Evolutionary conservation across 257 asterid genomes (phyloP), one percentile per base, ranked within the genome.

Genomic region (Lantana camara): DNA sequence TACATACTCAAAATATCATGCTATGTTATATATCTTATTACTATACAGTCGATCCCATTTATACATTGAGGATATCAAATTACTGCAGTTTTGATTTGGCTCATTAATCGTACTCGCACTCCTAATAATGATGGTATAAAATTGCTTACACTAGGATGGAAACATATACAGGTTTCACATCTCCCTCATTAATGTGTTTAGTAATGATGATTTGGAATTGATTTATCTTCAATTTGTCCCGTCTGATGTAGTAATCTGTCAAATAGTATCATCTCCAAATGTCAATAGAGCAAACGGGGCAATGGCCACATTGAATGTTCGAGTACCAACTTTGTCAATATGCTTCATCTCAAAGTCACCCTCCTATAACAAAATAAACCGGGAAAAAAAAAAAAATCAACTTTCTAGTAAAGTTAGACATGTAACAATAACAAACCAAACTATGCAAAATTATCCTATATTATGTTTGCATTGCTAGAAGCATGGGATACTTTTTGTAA

Each of bases 271-370:
- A 22, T 89, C 95, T 66, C 72, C 91, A 23, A 75, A 69, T 34
- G 82, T 78, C 53, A 91, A 83, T 21, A 85, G 82, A 67, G 90
- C 73, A 69, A 85, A 83, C 38, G 91, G 88, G 58, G 95, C 90
- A 54, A 83, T 77, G 45, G 84, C 77, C 57, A 88, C 90, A 19
- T 78, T 83, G 82, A 85, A 85, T 15, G 95, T 72, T 29, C 70
- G 75, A 38, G 88, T 63, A 2, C 82, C 95, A 29, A 75, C 72
- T 68, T 47, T 75, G 44, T 83, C 91, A 1, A 88, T 74, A 63
- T 83, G 89, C 83, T 88, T 88, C 91, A 88, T 78, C 86, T 88
- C 95, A 68, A 83, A 88, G 63, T 85, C 86, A 50, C 91, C 96
- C 76, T 85, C 95, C 95, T 88, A 57, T 38, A 52, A 59, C 37